Percentiles rank a stretch among this genome's conserved stretches.
phyloP scores from a whole-genome alignment of 2,329 filamentous ascomycete genomes.

The Corynespora cassiicola region DNA sequence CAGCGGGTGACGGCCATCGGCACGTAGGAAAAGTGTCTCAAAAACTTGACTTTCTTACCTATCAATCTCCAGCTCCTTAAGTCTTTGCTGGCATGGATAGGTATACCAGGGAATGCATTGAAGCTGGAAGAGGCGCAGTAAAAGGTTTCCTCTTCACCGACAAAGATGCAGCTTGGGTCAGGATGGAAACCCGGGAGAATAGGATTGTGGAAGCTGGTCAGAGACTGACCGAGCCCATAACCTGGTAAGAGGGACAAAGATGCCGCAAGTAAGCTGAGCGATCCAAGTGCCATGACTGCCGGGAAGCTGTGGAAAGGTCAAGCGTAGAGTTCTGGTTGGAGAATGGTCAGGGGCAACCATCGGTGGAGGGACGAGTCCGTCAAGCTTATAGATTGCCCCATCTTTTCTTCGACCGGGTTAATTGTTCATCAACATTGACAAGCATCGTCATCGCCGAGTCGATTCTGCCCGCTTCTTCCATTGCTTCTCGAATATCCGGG shows the following conservation, averaged over 20 bases:
- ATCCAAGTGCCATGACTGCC: conserved; percentile 17
- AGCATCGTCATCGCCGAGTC: conserved; percentile 5
- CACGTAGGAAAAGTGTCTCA: no score
- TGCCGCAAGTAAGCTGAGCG: conserved; percentile 1
- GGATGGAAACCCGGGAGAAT: conserved; percentile 59
- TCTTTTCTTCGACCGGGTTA: conserved; percentile 5
- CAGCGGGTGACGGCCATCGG: no score
- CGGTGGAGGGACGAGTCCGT: conserved; percentile 4
- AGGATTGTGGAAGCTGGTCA: conserved; percentile 46
- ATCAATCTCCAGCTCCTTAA: conserved; percentile 58
- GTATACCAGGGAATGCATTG: conserved; percentile 59
- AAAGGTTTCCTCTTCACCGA: conserved; percentile 53
- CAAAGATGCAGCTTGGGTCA: conserved; percentile 55
- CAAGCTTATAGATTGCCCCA: conserved; percentile 21
- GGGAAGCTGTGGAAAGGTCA: conserved; percentile 1
- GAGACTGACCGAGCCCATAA: conserved; percentile 6
- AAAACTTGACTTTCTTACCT: no score
- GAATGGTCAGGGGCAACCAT: neutral
- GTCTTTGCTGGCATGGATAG: conserved; percentile 61
- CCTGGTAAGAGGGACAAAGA: conserved; percentile 7
- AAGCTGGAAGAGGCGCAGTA: conserved; percentile 62
- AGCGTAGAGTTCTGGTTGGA: neutral
- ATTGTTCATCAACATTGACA: no score
- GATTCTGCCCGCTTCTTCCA: neutral
- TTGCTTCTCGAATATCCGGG: conserved; percentile 19